phyloP scores from a whole-genome alignment of 257 asterid species.

The Solanum chmielewskii region DNA sequence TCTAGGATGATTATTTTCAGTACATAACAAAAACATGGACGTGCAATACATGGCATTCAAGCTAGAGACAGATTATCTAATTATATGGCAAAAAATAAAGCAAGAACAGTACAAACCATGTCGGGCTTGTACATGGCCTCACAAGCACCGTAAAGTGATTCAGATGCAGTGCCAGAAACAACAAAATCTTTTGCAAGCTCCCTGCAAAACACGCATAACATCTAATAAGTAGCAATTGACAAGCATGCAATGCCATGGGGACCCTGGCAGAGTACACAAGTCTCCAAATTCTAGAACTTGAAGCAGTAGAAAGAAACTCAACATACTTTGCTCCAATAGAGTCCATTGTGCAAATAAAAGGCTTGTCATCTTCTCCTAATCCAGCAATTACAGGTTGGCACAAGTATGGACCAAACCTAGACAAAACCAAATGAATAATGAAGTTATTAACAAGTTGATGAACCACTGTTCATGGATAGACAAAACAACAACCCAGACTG shows the following conservation, averaged over 20 bases:
- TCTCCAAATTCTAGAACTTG: not conserved
- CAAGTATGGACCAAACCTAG: slow-evolving; percentile 94
- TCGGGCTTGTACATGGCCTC: slow-evolving; percentile 97
- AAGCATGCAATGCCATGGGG: not conserved
- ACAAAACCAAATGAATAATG: not conserved
- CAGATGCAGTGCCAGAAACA: slow-evolving; percentile 94
- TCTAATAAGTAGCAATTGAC: not conserved
- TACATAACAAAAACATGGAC: not conserved
- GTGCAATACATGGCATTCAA: not conserved
- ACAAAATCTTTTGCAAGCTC: slow-evolving; percentile 98
- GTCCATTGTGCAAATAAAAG: slow-evolving; percentile 98
- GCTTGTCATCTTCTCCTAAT: slow-evolving; percentile 78
- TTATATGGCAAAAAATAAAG: not conserved
- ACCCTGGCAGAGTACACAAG: not conserved
- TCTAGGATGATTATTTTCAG: not conserved
- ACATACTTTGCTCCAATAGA: slow-evolving; percentile 91
- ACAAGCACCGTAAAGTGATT: slow-evolving; percentile 96
- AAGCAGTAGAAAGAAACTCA: not conserved
- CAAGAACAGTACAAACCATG: slow-evolving; percentile 45
- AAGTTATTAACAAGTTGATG: not conserved
- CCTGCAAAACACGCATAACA: slow-evolving; percentile 25
- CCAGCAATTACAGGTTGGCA: slow-evolving; percentile 99
- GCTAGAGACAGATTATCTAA: not conserved
- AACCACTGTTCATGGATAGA: not conserved
- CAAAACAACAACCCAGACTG: not conserved